Percentiles rank a stretch among this genome's conserved stretches.
Evolutionary conservation across 176 grass and related monocot species (phyloP).

Genomic region (Cenchrus purpureus): DNA sequence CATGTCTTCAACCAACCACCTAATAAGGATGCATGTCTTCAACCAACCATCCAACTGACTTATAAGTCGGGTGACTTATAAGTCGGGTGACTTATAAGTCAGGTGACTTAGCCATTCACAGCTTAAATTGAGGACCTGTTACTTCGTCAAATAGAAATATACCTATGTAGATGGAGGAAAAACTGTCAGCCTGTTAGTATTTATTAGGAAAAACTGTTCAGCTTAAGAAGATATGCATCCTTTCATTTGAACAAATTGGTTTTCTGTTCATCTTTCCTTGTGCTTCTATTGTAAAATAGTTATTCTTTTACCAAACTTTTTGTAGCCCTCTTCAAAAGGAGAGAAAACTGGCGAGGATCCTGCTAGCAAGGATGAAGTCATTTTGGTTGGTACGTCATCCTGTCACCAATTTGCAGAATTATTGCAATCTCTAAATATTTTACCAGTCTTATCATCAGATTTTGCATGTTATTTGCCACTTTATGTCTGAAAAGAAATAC

Average conservation of each 20-base stretch:
- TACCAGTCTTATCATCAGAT: neutral
- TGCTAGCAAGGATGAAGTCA: constrained; percentile 48
- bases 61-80: too few species aligned
- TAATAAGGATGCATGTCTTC: neutral
- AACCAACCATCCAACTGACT: too few species aligned
- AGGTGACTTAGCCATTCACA: neutral
- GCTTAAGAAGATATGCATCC: neutral
- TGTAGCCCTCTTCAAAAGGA: constrained; percentile 46
- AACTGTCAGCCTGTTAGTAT: neutral
- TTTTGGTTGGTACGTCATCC: constrained; percentile 50
- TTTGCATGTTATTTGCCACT: constrained; percentile 32
- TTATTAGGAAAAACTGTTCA: too few species aligned
- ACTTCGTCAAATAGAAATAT: neutral
- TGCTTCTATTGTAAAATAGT: neutral
- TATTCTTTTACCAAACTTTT: constrained; percentile 34
- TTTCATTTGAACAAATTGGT: constrained; percentile 26
- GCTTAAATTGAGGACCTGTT: neutral
- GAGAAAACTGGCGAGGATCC: constrained; percentile 35
- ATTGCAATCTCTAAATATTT: constrained; percentile 22
- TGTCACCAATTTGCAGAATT: constrained; percentile 3
- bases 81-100: too few species aligned
- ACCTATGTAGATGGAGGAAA: neutral
- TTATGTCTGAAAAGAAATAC: constrained; percentile 2
- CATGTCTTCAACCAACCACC: neutral
- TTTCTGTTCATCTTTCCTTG: constrained; percentile 6